These are phyloP conservation scores for Coix lacrymajobi DNA, from an alignment of 176 grass and related monocot genomes.

Conservation along the genomic window DNA sequence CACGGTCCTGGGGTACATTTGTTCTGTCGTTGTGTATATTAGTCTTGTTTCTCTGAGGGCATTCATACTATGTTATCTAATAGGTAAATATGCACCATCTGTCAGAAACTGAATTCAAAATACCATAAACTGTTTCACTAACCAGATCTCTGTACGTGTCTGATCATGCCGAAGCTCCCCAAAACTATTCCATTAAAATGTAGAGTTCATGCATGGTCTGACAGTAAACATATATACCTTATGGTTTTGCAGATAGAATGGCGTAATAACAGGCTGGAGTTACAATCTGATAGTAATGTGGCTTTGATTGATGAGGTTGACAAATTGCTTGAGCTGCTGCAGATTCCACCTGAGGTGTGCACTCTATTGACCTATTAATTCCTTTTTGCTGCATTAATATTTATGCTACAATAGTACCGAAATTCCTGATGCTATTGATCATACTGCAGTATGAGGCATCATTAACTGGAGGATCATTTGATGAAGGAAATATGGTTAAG, in stretches of 20 bases:
- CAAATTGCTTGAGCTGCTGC: constrained; percentile 59
- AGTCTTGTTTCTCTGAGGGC: not conserved
- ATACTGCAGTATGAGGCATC: constrained; percentile 62
- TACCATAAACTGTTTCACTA: not conserved
- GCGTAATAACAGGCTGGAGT: constrained; percentile 87
- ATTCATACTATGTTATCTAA: not conserved
- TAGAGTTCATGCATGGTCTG: not conserved
- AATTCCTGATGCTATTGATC: constrained; percentile 17
- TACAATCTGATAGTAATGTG: constrained; percentile 87
- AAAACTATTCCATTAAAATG: not conserved
- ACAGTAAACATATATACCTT: not conserved
- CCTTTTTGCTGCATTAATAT: not conserved
- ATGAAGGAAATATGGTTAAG: constrained; percentile 78
- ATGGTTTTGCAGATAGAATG: constrained; percentile 74
- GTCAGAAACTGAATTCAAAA: not conserved
- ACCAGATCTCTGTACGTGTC: not conserved
- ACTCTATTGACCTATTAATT: not conserved
- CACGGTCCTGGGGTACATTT: not conserved
- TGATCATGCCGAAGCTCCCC: not conserved
- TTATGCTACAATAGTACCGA: not conserved
- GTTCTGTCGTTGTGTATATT: not conserved
- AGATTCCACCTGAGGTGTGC: constrained; percentile 78
- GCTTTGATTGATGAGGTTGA: constrained; percentile 82
- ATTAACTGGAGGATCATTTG: constrained; percentile 85
- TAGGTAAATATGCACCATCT: not conserved